Percentiles rank a stretch among this genome's conserved stretches.
phyloP scores from a whole-genome alignment of 345 rosid species.

The Triadica sebifera region DNA sequence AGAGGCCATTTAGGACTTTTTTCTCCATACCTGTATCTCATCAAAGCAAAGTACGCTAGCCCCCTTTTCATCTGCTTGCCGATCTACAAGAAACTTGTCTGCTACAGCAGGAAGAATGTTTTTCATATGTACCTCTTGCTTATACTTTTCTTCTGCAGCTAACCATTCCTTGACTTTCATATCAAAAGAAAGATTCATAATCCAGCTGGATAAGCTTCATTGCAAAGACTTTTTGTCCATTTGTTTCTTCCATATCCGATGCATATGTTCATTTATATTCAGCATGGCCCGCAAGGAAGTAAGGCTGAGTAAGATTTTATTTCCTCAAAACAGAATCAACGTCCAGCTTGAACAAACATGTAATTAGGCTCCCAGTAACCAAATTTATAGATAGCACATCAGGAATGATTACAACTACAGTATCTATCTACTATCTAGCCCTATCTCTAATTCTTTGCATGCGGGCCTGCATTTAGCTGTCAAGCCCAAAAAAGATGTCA shows the following conservation, averaged over 20 bases:
- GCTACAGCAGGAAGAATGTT: conserved; percentile 90
- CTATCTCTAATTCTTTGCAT: no score
- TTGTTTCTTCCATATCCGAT: conserved; percentile 81
- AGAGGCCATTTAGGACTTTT: conserved; percentile 2
- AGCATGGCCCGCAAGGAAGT: conserved; percentile 69
- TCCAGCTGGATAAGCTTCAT: conserved; percentile 69
- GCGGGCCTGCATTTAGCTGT: not conserved
- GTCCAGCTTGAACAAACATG: not conserved
- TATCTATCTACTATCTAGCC: not conserved
- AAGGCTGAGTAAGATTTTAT: conserved; percentile 8
- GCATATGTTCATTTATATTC: conserved; percentile 83
- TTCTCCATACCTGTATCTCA: conserved; percentile 73
- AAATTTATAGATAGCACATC: not conserved
- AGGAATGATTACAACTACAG: not conserved
- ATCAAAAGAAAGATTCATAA: conserved; percentile 82
- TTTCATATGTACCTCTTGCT: conserved; percentile 74
- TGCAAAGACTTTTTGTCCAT: conserved; percentile 55
- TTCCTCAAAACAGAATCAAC: not conserved
- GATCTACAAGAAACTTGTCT: conserved; percentile 69
- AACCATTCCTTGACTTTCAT: conserved; percentile 82
- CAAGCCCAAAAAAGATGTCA: conserved; percentile 4
- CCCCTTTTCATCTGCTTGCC: conserved; percentile 54
- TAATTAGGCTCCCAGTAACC: not conserved
- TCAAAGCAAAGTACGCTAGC: conserved; percentile 90
- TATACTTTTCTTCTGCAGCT: conserved; percentile 84